Base-by-base conservation (phyloP, 352 stramenopile genomes). In the Phytophthora colocasiae region DNA sequence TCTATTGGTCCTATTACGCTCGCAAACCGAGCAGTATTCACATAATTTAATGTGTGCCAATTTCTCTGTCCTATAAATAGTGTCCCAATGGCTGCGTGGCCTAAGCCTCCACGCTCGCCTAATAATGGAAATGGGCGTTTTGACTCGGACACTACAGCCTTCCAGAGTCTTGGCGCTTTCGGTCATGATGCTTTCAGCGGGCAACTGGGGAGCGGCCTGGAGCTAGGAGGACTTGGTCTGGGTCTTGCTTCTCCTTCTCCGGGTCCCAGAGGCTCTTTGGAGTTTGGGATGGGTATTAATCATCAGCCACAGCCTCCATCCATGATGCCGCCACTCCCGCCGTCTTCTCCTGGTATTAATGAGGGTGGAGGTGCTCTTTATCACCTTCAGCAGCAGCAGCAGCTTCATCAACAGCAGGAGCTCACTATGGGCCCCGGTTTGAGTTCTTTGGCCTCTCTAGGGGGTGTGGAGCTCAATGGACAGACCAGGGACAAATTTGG, bases 341-440 rank as follows among this genome's bases (percentile, higher is more conserved):
- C 53, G n/a, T 57, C 63, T 52, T 70, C 69, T 24, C 32, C 56
- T 15, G 29, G 34, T 61, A 45, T 69, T 14, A 55, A 47, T 6
- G 64, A 73, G 11, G 19, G 29, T 24, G 54, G 56, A 27, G 41
- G 57, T 6, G 56, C 62, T 26, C 47, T 78, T 15, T 85, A 85
- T 45, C 77, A 85, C 40, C 53, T 82, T 2, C 77, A 85, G 52
- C 69, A 78, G 17, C 75, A 83, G 57, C 75, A 81, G 46, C 76
- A 78, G 49, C 59, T 76, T 5, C 73, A 84, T 27, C 76, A 79
- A 19, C 73, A 74, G 2, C 73, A 71, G 47, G 58, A 68, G 6
- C 59, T 72, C 40, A 49, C 34, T 19, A 60, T 57, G 41, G 53
- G 45, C 4, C 26, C 53, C 2, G 11, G 19, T 43, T 63, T 61